A percentile compares a stretch with the other conserved stretches of the same genome.
These are phyloP conservation scores for Zea mays DNA, from an alignment of 176 grass and related monocot genomes.

Conservation along the genomic window Zm-B73-REFERENCE-NAM-5.0 NC_050104.1:79781001-79781500, in stretches of 20 bases:
- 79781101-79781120: neutral
- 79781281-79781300: conserved; percentile 96
- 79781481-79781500: conserved; percentile 75
- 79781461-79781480: conserved; percentile 98
- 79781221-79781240: conserved; percentile 99
- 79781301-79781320: conserved; percentile 97
- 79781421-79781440: conserved; percentile 80
- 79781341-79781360: conserved; percentile 92
- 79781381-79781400: conserved; percentile 98
- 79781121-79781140: neutral
- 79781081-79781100: neutral
- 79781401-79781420: conserved; percentile 77
- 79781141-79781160: conserved; percentile 4
- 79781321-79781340: conserved; percentile 99
- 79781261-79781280: conserved; percentile 92
- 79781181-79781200: conserved; percentile 96
- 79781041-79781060: neutral
- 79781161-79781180: conserved; percentile 1
- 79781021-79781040: neutral
- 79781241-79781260: conserved; percentile 96
- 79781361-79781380: conserved; percentile 93
- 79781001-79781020: neutral
- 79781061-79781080: conserved; percentile 1
- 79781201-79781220: conserved; percentile 87
- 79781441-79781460: conserved; percentile 76